phyloP scores from a whole-genome alignment of 345 rosid species.

The Hevea brasiliensis region DNA sequence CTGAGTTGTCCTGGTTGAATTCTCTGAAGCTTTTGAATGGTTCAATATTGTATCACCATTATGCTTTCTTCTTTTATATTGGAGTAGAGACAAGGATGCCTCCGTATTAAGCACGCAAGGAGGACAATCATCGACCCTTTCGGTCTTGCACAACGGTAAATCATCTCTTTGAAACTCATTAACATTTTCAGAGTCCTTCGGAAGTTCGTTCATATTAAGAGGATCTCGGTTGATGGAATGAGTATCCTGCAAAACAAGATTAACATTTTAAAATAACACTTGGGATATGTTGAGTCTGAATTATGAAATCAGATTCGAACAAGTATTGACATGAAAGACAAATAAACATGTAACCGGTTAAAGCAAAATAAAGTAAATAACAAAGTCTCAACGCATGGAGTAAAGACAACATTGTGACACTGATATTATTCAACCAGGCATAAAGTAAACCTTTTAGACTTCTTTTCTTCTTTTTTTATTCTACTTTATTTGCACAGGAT shows the following conservation, averaged over 20 bases:
- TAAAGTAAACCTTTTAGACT: neutral
- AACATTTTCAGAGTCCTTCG: constrained; percentile 28
- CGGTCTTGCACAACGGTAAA: constrained; percentile 48
- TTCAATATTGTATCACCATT: constrained; percentile 41
- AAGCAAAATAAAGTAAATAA: neutral
- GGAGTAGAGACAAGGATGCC: constrained; percentile 61
- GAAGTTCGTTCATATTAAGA: constrained; percentile 35
- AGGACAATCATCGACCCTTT: constrained; percentile 46
- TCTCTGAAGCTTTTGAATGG: constrained; percentile 48
- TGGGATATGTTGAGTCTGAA: neutral
- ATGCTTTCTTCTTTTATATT: constrained; percentile 70
- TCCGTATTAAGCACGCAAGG: constrained; percentile 54
- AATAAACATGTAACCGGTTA: neutral
- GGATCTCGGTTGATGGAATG: constrained; percentile 25
- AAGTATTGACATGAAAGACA: neutral
- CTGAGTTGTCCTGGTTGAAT: constrained; percentile 56
- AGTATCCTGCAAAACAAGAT: constrained; percentile 38
- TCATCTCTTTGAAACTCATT: constrained; percentile 1
- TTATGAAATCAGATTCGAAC: neutral
- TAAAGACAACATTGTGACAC: neutral
- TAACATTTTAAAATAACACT: constrained; percentile 5
- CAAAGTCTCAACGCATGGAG: neutral
- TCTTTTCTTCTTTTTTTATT: neutral
- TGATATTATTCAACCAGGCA: neutral
- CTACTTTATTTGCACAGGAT: no score